phyloP scores from a whole-genome alignment of 805 yeast genomes.

The Debaryomyces prosopidis region DNA sequence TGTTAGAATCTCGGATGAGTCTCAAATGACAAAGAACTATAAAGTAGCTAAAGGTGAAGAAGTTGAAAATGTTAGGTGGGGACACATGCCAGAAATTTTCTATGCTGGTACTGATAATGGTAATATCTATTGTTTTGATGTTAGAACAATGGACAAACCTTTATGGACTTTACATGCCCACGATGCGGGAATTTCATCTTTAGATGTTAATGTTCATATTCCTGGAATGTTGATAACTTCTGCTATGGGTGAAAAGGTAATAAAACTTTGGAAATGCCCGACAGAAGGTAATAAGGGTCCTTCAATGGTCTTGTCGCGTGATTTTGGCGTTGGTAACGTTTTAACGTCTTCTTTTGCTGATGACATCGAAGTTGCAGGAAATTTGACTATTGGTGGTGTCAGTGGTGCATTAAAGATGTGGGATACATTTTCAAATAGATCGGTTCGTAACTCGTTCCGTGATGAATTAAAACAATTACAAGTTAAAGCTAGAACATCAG shows the following conservation, averaged over 20 bases:
- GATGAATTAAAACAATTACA: constrained; percentile 58
- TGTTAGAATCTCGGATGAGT: constrained; percentile 70
- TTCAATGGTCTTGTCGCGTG: constrained; percentile 85
- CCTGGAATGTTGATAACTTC: constrained; percentile 80
- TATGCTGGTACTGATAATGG: constrained; percentile 93
- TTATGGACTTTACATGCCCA: constrained; percentile 97
- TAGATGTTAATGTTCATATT: constrained; percentile 65
- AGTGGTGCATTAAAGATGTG: constrained; percentile 83
- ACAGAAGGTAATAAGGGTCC: constrained; percentile 50
- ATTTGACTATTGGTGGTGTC: constrained; percentile 85
- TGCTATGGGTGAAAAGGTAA: constrained; percentile 85
- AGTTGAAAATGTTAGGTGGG: constrained; percentile 81
- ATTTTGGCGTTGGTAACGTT: constrained; percentile 93
- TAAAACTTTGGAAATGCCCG: constrained; percentile 85
- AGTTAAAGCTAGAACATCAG: constrained; percentile 56
- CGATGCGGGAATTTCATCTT: constrained; percentile 86
- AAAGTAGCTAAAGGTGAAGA: constrained; percentile 70
- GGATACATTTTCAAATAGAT: constrained; percentile 83
- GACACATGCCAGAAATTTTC: constrained; percentile 49
- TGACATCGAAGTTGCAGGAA: constrained; percentile 83
- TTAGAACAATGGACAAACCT: constrained; percentile 66
- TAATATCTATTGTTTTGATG: constrained; percentile 80
- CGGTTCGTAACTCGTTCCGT: constrained; percentile 71
- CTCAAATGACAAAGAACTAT: constrained; percentile 63
- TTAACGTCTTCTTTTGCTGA: constrained; percentile 80